Base-by-base conservation (phyloP, 1,284 basidiomycete species). In the Papiliotrema laurentii region DNA sequence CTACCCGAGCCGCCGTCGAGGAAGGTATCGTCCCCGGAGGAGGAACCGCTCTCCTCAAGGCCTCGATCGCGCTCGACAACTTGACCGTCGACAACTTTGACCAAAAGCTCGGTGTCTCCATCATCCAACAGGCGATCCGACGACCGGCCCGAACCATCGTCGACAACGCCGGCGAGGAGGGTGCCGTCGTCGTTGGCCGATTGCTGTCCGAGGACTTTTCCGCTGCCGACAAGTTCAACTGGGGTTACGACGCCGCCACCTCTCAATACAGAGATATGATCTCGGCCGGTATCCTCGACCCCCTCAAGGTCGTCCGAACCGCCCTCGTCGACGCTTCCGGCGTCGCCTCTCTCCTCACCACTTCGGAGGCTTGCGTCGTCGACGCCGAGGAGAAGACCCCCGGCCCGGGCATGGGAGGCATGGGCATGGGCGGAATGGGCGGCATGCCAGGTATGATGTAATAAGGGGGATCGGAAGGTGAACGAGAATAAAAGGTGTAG, bases 11-110 rank as follows among this genome's bases (percentile, higher is more conserved):
- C 36, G 94, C 94, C 43, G 94, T 98, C 44, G 94, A 97, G 77
- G 91, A 97, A 75, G 94, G 94, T 70, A 96, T 97, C 64, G 86
- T 97, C 36, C 91, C 92, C 50, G 94, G 94, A 55, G 92, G 93
- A 73, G 92, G 92, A 75, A 85, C 89, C 30, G 91, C 91, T 21
- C 60, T 74, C 37, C 61, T 74, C 63, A 96, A 94, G 78, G 92
- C 93, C 2, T 87, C 86, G 24, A 79, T 89, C 35, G 80, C 86
- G 48, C 84, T 97, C 50, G 83, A 87, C 68, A 78, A 80, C 42
- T 83, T 97, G 62, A 74, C 81, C 37, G 88, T 89, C 4, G 78
- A 79, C 73, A 97, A 97, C 88, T 97, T 97, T 72, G 94, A 98
- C 79, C 93, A 97, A 72, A 86, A 92, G 70, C 86, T 97, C 49